A percentile compares a stretch with the other conserved stretches of the same genome.
Evolutionary conservation across 495 filamentous ascomycete genomes (phyloP).

Genomic region (Trichocladium uniseriatum): DNA sequence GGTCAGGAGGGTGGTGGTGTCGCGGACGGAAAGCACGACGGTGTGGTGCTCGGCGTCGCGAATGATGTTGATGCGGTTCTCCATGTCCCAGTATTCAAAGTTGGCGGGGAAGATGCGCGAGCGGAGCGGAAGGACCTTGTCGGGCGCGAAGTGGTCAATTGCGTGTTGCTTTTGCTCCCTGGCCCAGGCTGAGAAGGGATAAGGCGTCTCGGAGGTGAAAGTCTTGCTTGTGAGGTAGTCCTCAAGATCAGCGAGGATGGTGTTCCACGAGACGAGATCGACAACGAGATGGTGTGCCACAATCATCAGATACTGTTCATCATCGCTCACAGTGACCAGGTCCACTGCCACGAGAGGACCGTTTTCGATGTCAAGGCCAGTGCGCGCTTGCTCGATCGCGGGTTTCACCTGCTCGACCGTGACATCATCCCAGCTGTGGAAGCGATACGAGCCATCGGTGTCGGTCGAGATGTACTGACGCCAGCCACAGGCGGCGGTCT

Average conservation of each 20-base stretch:
- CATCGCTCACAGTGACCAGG: not conserved
- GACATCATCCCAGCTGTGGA: conserved; percentile 3
- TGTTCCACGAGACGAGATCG: conserved; percentile 52
- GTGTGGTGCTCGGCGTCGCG: not conserved
- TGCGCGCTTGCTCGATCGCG: conserved; percentile 15
- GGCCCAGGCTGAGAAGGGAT: conserved; percentile 48
- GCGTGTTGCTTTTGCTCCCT: conserved; percentile 13
- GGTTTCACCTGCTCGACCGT: conserved; percentile 1
- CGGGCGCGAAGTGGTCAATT: not conserved
- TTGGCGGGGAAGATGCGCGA: too few relatives aligned
- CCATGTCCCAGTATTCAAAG: not conserved
- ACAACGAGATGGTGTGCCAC: conserved; percentile 48
- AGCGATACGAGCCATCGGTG: conserved; percentile 14
- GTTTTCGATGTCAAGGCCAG: conserved; percentile 23
- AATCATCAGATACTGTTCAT: conserved; percentile 32
- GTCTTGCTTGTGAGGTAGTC: conserved; percentile 29
- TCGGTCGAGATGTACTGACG: conserved; percentile 24
- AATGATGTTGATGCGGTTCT: not conserved
- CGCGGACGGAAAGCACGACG: conserved; percentile 6
- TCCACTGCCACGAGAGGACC: conserved; percentile 26
- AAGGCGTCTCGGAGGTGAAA: conserved; percentile 3
- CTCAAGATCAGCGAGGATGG: conserved; percentile 48
- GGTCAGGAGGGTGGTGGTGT: conserved; percentile 11
- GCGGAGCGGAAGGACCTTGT: not conserved
- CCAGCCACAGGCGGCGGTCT: conserved; percentile 12